A percentile compares a stretch with the other conserved stretches of the same genome.
Conservation (phyloP, 2,329 filamentous ascomycete genomes). For the Colletotrichum shisoi region DNA sequence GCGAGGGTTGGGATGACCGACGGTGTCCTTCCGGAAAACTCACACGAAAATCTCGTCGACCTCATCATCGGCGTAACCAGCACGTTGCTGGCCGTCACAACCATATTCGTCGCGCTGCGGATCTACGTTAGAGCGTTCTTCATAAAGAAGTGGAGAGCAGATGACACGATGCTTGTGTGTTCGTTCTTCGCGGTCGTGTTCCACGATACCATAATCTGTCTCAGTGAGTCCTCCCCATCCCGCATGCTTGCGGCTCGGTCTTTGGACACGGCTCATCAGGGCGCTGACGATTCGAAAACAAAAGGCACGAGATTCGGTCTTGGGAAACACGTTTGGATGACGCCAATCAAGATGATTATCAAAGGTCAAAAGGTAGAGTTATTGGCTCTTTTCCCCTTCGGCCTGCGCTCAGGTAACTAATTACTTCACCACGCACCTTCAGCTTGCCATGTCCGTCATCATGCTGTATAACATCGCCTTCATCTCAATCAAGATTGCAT, state of each 20-base stretch:
- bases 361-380: slow-evolving; percentile 29
- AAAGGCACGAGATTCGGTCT: slow-evolving; percentile 39
- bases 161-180: slow-evolving; percentile 40
- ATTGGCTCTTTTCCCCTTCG: accelerated
- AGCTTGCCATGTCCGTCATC: slow-evolving; percentile 44
- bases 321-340: slow-evolving; percentile 36
- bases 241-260: too few species aligned
- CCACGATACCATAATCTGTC: slow-evolving; percentile 33
- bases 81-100: background rate
- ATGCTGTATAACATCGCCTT: slow-evolving; percentile 47
- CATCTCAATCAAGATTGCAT: slow-evolving; percentile 47
- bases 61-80: slow-evolving; percentile 16
- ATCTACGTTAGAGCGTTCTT: slow-evolving; percentile 43
- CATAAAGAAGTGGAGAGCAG: slow-evolving; percentile 43
- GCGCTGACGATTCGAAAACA: background rate
- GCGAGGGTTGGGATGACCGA: background rate
- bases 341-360: background rate
- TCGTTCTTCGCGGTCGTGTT: slow-evolving; percentile 22
- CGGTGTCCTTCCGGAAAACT: background rate
- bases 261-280: accelerated
- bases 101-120: slow-evolving; percentile 13
- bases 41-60: background rate
- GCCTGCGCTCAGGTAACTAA: too few species aligned
- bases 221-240: slow-evolving; percentile 35
- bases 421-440: slow-evolving; percentile 25